A percentile compares a stretch with the other conserved stretches of the same genome.
Evolutionary conservation across 2,329 filamentous ascomycete genomes (phyloP).

Genomic region (Rosellinia necatrix): DNA sequence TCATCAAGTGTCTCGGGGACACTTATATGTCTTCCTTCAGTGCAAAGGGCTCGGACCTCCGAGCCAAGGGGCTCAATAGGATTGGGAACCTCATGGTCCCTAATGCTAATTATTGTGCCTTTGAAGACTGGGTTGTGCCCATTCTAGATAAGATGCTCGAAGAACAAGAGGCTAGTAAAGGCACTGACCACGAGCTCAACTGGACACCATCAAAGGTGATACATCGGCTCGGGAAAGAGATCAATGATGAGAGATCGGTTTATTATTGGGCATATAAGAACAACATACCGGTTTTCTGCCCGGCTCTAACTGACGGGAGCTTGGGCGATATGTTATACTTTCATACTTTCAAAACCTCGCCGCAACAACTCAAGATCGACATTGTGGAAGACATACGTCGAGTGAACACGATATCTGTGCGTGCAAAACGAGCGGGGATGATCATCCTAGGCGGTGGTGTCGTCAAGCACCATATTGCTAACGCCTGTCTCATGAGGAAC

Average conservation of each 20-base stretch:
- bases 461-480: conserved; percentile 98
- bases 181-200: conserved; percentile 67
- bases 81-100: conserved; percentile 96
- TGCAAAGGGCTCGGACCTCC: conserved; percentile 75
- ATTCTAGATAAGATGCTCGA: conserved; percentile 93
- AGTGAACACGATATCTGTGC: conserved; percentile 89
- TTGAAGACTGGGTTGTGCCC: conserved; percentile 96
- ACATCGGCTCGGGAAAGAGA: conserved; percentile 86
- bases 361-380: conserved; percentile 80
- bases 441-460: conserved; percentile 92
- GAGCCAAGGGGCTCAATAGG: conserved; percentile 86
- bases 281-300: conserved; percentile 95
- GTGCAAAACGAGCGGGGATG: conserved; percentile 89
- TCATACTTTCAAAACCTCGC: conserved; percentile 90
- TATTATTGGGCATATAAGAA: conserved; percentile 99
- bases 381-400: conserved; percentile 91
- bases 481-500: conserved; percentile 96
- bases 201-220: conserved; percentile 97
- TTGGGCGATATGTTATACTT: conserved; percentile 99
- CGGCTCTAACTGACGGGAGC: conserved; percentile 91
- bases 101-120: conserved; percentile 95
- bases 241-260: conserved; percentile 88
- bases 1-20: conserved; percentile 95
- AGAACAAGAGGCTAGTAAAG: conserved; percentile 84
- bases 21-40: conserved; percentile 92